Evolutionary conservation across 257 asterid species (phyloP).

Genomic region (Dorcoceras hygrometricum): DNA sequence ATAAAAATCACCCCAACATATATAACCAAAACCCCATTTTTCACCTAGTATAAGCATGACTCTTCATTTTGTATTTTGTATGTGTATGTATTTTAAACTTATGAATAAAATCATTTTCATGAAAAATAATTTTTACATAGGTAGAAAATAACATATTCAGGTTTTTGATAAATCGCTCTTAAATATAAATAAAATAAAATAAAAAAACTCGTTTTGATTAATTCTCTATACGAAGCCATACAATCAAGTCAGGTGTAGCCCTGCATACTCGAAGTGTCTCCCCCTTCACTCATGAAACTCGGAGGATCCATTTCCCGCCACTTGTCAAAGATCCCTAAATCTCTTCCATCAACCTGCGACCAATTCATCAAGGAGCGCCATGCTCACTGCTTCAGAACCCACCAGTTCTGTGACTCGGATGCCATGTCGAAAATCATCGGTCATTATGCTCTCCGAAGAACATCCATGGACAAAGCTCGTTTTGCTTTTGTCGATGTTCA

Average conservation of each 20-base stretch:
- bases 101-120: too few relatives aligned
- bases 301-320: slow-evolving; percentile 24
- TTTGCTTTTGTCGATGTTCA: slow-evolving; percentile 28
- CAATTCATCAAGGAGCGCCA: slow-evolving; percentile 31
- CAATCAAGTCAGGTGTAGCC: not conserved
- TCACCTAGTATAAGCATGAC: too few relatives aligned
- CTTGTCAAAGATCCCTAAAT: slow-evolving; percentile 11
- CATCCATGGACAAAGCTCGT: slow-evolving; percentile 29
- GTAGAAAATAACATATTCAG: too few relatives aligned
- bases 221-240: too few relatives aligned
- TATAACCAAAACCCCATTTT: too few relatives aligned
- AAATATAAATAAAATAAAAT: too few relatives aligned
- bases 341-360: slow-evolving; percentile 2
- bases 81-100: too few relatives aligned
- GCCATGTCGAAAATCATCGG: slow-evolving; percentile 28
- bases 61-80: too few relatives aligned
- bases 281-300: slow-evolving; percentile 15
- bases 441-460: slow-evolving; percentile 26
- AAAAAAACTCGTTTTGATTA: too few relatives aligned
- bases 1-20: too few relatives aligned
- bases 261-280: not conserved
- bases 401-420: slow-evolving; percentile 22
- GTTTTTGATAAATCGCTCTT: too few relatives aligned
- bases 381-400: slow-evolving; percentile 32
- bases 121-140: too few relatives aligned